Base-by-base conservation (phyloP, 768 basidiomycete species). In the Suillus luteus region DNA sequence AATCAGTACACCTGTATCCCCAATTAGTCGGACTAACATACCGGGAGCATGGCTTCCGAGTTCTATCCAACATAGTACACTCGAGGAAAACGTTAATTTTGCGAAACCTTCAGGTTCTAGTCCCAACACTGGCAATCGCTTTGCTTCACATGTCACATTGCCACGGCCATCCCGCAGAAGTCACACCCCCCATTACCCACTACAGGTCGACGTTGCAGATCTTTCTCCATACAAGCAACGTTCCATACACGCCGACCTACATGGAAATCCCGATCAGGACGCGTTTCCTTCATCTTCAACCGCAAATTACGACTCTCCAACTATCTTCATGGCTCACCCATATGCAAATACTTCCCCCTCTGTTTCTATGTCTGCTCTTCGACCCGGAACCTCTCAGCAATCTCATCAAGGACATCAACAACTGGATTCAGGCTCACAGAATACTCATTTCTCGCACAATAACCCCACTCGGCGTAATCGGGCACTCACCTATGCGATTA, bases 71-170 rank as follows among this genome's bases (percentile, higher is more conserved):
- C 55, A 58, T 27, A 40, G 17, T 15, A 41, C 38, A 40, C 17
- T 58, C 38, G 38, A 58, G 38, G 55, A 40, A 9, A 41, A 40
- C 15, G 55, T 27, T 40, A 40, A 40, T 11, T 40, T 41, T 58
- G 55, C 38, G 38, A 58, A 40, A 27, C 24, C 38, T 22, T 17
- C 22, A 24, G 22, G 15, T 17, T 40, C 55, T 27, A 41, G 38
- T 41, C 24, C 38, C 55, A 41, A 40, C 24, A 41, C 24, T 5
- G 81, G 84, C 22, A 84, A 84, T 48, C 82, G 82, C 64, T 83
- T 82, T 67, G 78, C 83, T 66, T 81, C 84, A 4, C 83, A 84
- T 69, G 74, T 82, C 12, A 78, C 79, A 6, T 67, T 81, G 15
- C 60, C 76, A 27, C 66, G 65, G 19, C 38, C 66, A 15, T 60